Base-by-base conservation (phyloP, 208 protist species). In the Trypanosoma scelopori region DNA sequence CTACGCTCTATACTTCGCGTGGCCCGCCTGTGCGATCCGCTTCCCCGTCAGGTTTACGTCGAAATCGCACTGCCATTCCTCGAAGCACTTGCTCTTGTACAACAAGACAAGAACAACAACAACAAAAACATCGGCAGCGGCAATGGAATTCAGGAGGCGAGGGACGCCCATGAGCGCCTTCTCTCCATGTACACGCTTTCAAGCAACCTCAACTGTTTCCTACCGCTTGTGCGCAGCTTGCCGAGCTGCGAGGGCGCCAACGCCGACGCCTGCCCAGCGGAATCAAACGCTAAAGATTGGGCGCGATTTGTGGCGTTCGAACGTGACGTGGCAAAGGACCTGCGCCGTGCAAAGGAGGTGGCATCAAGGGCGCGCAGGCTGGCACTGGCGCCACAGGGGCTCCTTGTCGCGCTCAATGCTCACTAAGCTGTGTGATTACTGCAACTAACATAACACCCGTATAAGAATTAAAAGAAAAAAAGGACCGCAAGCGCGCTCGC, bases 261-360 rank as follows among this genome's bases (percentile, higher is more conserved):
- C 32, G 22, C 46, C 16, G 15, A 28, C n/a, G 18, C 48, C 22
- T 55, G 48, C 23, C 65, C 78, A 39, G 65, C 65, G 27, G 61
- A 75, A 53, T 22, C 73, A 11, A 94, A 90, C 66, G 69, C 81
- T 5, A 64, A 55, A 28, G 88, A 94, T 58, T 94, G 88, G 85
- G 55, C 79, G 1, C 45, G 66, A 20, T 85, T 87, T 65, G 76
- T 90, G 12, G 47, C 49, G 12, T 94, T 94, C 55, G 88, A 94
- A 69, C 80, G 85, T 22, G 48, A 70, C 11, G 74, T 94, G 27
- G 76, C 85, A n/a, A 82, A 78, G 53, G 88, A 94, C 57, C 62
- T 94, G 71, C 23, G 58, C 27, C 59, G 58, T 27, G 73, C 85
- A 27, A 75, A 81, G 59, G 71, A 81, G 23, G 77, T 85, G 4